These are phyloP conservation scores for Solanum tarijense DNA, from an alignment of 257 asterid species.

Conservation along the genomic window DNA sequence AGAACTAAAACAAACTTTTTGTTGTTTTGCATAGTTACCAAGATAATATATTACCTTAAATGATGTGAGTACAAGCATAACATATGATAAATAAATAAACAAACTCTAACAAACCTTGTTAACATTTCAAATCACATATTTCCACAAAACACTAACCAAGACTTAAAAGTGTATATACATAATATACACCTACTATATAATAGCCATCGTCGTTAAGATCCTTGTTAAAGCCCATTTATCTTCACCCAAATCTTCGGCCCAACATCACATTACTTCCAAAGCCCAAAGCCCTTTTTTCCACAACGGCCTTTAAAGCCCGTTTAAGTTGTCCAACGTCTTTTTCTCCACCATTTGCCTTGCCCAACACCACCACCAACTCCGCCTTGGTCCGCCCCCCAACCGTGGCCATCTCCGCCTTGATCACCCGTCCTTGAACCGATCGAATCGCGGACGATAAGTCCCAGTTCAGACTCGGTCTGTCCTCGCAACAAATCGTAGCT, in stretches of 20 bases:
- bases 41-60: neutral
- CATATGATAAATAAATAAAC: neutral
- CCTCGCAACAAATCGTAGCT: constrained; percentile 24
- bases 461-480: constrained; percentile 15
- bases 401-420: constrained; percentile 31
- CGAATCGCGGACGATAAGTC: constrained; percentile 13
- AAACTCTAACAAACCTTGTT: neutral
- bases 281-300: constrained; percentile 13
- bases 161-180: neutral
- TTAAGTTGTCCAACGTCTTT: constrained; percentile 13
- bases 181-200: neutral
- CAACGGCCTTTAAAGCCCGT: constrained; percentile 23
- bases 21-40: neutral
- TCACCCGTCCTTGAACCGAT: constrained; percentile 13
- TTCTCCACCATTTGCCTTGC: neutral
- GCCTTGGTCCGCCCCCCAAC: constrained; percentile 28
- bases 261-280: neutral
- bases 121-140: neutral
- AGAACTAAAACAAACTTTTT: neutral
- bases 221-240: neutral
- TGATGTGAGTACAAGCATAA: neutral
- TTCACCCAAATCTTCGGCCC: neutral
- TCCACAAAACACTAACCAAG: neutral
- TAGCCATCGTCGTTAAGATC: neutral
- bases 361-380: constrained; percentile 26